These are phyloP conservation scores for Lathyrus oleraceus DNA, from an alignment of 306 rosid species.

Conservation along the genomic window DNA sequence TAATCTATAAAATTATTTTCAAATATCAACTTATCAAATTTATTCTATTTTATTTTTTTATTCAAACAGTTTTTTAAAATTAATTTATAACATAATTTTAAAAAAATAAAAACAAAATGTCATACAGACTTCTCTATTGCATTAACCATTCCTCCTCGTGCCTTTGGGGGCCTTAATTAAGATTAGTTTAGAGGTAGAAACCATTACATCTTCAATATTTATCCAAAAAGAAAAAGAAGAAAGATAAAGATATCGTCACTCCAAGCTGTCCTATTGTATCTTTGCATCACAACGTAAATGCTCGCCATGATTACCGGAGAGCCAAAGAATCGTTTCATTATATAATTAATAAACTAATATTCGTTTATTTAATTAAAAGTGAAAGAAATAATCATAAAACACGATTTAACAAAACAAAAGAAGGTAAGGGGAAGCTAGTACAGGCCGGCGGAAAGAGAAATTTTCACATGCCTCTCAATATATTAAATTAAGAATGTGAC, in stretches of 20 bases:
- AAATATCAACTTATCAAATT: too few relatives aligned
- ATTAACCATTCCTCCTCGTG: too few relatives aligned
- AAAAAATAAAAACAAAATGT: too few relatives aligned
- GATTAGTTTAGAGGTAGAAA: too few relatives aligned
- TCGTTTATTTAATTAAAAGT: constrained; percentile 26
- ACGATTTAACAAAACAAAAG: constrained; percentile 29
- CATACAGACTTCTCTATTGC: too few relatives aligned
- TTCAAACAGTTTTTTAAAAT: too few relatives aligned
- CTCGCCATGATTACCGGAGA: constrained; percentile 61
- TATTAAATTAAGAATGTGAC: constrained; percentile 27
- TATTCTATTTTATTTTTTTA: too few relatives aligned
- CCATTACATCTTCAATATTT: constrained; percentile 1
- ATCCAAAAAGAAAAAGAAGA: constrained; percentile 36
- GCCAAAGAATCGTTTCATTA: constrained; percentile 38
- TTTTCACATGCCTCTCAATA: constrained; percentile 35
- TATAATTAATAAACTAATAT: constrained; percentile 33
- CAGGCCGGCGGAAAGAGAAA: constrained; percentile 36
- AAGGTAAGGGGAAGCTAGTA: constrained; percentile 41
- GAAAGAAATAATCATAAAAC: constrained; percentile 18
- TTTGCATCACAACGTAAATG: constrained; percentile 53
- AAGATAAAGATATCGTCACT: constrained; percentile 43
- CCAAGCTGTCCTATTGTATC: constrained; percentile 55
- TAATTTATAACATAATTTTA: too few relatives aligned
- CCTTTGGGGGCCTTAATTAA: too few relatives aligned
- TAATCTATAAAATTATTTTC: too few relatives aligned